Evolutionary conservation across 306 rosid genomes (phyloP).

Genomic region (Pterocarpus santalinus): DNA sequence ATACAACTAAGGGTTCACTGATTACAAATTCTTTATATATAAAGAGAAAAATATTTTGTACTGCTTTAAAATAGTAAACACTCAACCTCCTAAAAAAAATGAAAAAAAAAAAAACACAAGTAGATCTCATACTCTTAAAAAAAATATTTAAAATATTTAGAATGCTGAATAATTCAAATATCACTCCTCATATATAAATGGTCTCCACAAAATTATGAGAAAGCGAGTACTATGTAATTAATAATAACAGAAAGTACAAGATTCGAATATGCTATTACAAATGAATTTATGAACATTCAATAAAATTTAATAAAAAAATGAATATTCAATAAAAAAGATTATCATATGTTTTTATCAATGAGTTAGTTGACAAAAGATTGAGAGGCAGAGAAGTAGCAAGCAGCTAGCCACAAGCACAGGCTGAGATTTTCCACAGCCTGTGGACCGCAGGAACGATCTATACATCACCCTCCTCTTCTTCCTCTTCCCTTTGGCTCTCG

Average conservation of each 20-base stretch:
- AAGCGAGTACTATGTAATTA: too few species aligned
- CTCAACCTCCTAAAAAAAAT: too few species aligned
- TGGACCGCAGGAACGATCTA: conserved; percentile 23
- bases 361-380: conserved; percentile 22
- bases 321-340: conserved; percentile 14
- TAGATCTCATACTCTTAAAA: too few species aligned
- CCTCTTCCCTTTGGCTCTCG: background rate
- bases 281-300: background rate
- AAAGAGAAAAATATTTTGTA: too few species aligned
- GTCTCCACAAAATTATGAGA: too few species aligned
- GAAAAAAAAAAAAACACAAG: too few species aligned
- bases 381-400: conserved; percentile 51
- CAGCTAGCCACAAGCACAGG: conserved; percentile 50
- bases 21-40: too few species aligned
- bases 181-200: too few species aligned
- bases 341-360: background rate
- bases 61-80: too few species aligned
- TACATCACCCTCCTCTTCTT: background rate
- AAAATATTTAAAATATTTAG: too few species aligned
- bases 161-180: too few species aligned
- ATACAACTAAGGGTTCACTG: too few species aligned
- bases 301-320: background rate
- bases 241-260: background rate
- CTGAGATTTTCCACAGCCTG: conserved; percentile 46
- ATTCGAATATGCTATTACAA: conserved; percentile 44